Evolutionary conservation across 148 eudicot genomes (phyloP), one percentile per base, ranked within the genome.

Genomic region (Cornus kousa): DNA sequence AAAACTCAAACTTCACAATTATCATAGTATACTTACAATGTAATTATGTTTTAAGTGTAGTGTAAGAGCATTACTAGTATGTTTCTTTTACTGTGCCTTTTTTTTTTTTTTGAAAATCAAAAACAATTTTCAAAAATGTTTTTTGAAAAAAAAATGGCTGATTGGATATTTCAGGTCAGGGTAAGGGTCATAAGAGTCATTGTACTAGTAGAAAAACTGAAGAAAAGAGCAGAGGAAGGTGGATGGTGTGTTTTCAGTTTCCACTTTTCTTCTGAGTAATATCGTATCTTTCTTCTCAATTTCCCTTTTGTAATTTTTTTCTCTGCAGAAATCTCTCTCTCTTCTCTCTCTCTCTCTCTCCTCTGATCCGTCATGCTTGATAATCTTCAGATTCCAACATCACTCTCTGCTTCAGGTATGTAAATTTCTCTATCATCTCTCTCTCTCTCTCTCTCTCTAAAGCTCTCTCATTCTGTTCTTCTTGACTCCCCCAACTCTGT

Each of bases 201-300:
- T 68, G 9, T 16, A 4, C 46, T 8, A 16, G 37, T 4, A 67
- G 46, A 22, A 68, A 68, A 68, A 17, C 40, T 33, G 71, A 53
- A 62, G 66, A 62, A 24, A 4, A 37, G 73, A 69, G 72, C 9
- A 23, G 32, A 79, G 79, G 77, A 79, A 79, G 88, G 84, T 81
- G 79, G 81, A 78, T 57, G 77, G 86, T 81, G 77, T 78, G 86
- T 81, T 83, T 80, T 86, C 88, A 43, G 82, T 83, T 78, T 81
- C 80, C 74, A 62, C 84, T 72, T 86, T 83, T 69, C 81, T 81
- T 78, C 66, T 48, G 28, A 16, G 67, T 82, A 55, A 76, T 43
- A 64, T 75, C 78, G 24, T 75, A 73, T 53, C 55, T 81, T 68
- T 68, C 73, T 64, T 39, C 28, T 17, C 28, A 22, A 65, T 71